Conservation (phyloP, 768 basidiomycete species). For the Amanita rimosa region DNA sequence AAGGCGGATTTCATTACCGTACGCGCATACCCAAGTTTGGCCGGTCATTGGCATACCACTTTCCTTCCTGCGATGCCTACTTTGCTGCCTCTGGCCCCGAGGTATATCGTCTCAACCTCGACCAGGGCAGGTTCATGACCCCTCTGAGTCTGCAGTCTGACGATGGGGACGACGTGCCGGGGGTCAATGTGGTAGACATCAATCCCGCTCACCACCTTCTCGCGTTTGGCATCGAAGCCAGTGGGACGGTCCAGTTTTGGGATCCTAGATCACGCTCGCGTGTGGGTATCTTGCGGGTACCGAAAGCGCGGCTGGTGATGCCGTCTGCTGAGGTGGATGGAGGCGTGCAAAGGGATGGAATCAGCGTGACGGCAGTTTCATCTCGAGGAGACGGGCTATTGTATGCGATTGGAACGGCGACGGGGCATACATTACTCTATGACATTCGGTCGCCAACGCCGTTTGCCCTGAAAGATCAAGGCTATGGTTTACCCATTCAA, state of each 20-base stretch:
- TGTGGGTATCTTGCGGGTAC: conserved; percentile 61
- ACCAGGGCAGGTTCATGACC: conserved; percentile 86
- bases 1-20: conserved; percentile 85
- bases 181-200: conserved; percentile 87
- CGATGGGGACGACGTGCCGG: conserved; percentile 37
- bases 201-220: conserved; percentile 89
- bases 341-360: conserved; percentile 13
- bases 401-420: conserved; percentile 90
- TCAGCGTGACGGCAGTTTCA: conserved; percentile 77
- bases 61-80: conserved; percentile 86
- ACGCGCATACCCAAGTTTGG: conserved; percentile 94
- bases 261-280: conserved; percentile 76
- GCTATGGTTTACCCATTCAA: conserved; percentile 86
- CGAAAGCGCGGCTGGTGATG: conserved; percentile 39
- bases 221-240: conserved; percentile 81
- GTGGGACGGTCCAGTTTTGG: conserved; percentile 90
- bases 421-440: conserved; percentile 90
- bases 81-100: conserved; percentile 78
- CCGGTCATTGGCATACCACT: conserved; percentile 86
- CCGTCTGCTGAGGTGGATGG: conserved; percentile 13
- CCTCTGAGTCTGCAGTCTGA: conserved; percentile 47
- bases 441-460: conserved; percentile 81
- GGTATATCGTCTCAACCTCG: conserved; percentile 89
- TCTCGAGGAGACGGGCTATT: conserved; percentile 84
- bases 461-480: conserved; percentile 91